phyloP scores from a whole-genome alignment of 2,329 filamentous ascomycete genomes.

The Sporothrix humicola region DNA sequence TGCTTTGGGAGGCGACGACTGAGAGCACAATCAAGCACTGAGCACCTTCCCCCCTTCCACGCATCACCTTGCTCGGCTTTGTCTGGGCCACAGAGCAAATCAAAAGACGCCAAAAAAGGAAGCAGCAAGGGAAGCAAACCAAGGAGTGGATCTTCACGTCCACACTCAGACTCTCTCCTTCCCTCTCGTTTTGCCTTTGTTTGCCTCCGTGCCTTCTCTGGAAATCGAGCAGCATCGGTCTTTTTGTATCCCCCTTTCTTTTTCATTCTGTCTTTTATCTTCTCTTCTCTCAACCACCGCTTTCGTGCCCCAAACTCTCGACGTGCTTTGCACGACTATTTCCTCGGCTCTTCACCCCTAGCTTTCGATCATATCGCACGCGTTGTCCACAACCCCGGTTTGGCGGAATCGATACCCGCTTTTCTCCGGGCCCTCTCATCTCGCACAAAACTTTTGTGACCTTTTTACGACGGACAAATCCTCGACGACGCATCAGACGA shows the following conservation, averaged over 20 bases:
- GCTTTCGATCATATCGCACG: conserved; percentile 27
- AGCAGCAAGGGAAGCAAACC: conserved; percentile 23
- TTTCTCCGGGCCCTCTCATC: conserved; percentile 27
- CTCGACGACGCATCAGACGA: background rate
- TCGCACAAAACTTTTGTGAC: conserved; percentile 23
- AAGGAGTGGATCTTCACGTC: conserved; percentile 24
- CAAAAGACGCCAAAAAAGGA: conserved; percentile 28
- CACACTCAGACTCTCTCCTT: conserved; percentile 10
- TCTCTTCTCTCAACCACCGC: background rate
- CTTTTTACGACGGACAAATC: background rate
- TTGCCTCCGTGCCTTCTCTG: background rate
- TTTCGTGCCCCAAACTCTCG: background rate
- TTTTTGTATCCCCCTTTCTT: background rate
- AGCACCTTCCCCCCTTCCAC: conserved; percentile 7
- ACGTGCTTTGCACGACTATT: background rate
- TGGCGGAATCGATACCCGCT: conserved; percentile 31
- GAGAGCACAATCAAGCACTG: background rate
- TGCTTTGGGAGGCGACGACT: conserved; percentile 29
- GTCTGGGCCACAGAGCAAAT: conserved; percentile 26
- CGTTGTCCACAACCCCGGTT: conserved; percentile 28
- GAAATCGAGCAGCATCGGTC: conserved; percentile 4
- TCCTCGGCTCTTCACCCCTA: conserved; percentile 11
- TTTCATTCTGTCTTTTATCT: background rate
- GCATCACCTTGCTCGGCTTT: conserved; percentile 28
- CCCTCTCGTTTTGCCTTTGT: conserved; percentile 4